Base-by-base conservation (phyloP, 2,329 filamentous ascomycete genomes). In the Alternaria gansuensis region DNA sequence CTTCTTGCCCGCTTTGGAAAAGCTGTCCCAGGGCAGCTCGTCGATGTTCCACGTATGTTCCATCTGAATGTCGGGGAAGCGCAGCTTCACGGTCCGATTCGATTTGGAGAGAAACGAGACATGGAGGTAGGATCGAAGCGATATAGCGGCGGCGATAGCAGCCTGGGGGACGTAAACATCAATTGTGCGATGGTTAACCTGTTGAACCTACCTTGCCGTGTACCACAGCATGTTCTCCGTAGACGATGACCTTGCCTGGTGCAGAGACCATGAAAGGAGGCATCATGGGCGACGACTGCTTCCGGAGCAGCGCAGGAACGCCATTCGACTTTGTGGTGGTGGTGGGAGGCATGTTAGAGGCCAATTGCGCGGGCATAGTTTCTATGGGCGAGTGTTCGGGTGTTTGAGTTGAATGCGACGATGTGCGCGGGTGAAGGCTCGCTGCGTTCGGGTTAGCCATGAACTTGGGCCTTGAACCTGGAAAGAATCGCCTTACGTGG, bases 211-310 rank as follows among this genome's bases (percentile, higher is more conserved):
- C 90, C 86, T 97, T 98, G 74, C 93, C 93, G 75, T 99, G 88
- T 21, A 99, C 95, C n/a, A 98, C 95, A 2, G 95, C 91, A 81
- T 99, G 95, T 78, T 99, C 95, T 67, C 95, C 95, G 80, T 94
- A 98, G 52, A 98, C 92, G 77, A 99, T 99, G 74, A 97, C 95
- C 78, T 99, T 99, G 64, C 94, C 96, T 0, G 95, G 95, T 2
- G 96, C 94, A 14, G 95, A 98, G 57, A 98, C 93, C 91, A 99
- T 97, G 77, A 99, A 99, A 61, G 93, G 83, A 41, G 94, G 93
- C 80, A 95, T 85, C 81, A 89, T 85, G 1, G 87, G 86, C 48
- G 85, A 85, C 23, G 80, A 82, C 58, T 75, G 69, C 62, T 76
- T 77, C 51, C 75, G 62, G 37, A 54, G 66, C 64, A 73, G 44